phyloP scores from a whole-genome alignment of 805 yeast species.

The Candida nitratophila region DNA sequence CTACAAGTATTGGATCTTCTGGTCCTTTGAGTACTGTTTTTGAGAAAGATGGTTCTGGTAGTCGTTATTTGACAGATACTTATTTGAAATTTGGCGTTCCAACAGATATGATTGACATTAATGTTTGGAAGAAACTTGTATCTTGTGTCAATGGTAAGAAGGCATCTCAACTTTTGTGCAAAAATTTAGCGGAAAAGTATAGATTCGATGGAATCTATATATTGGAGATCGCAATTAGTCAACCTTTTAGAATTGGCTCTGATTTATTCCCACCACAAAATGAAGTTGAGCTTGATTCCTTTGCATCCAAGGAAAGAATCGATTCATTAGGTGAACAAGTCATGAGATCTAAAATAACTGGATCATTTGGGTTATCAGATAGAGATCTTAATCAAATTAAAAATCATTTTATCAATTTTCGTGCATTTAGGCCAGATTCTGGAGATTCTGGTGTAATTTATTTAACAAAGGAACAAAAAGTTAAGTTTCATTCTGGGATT shows the following conservation, averaged over 20 bases:
- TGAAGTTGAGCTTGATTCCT: conserved; percentile 38
- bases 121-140: conserved; percentile 30
- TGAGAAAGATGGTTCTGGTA: conserved; percentile 61
- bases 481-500: conserved; percentile 39
- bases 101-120: conserved; percentile 23
- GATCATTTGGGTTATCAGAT: conserved; percentile 28
- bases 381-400: conserved; percentile 3
- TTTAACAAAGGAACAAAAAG: conserved; percentile 21
- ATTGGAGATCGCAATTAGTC: conserved; percentile 44
- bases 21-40: conserved; percentile 33
- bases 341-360: conserved; percentile 38
- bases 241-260: conserved; percentile 32
- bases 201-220: conserved; percentile 40
- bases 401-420: conserved; percentile 29
- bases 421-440: conserved; percentile 42
- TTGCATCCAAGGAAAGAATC: conserved; percentile 31
- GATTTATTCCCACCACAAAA: conserved; percentile 36
- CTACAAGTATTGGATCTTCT: conserved; percentile 35
- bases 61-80: conserved; percentile 46
- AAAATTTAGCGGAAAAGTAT: conserved; percentile 27
- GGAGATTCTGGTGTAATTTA: conserved; percentile 52
- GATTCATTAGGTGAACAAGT: conserved; percentile 30
- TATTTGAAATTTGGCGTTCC: conserved; percentile 32
- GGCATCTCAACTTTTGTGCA: conserved; percentile 37
- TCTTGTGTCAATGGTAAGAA: conserved; percentile 32